Conservation (phyloP, 495 filamentous ascomycete genomes). For the Xylaria scruposa region DNA sequence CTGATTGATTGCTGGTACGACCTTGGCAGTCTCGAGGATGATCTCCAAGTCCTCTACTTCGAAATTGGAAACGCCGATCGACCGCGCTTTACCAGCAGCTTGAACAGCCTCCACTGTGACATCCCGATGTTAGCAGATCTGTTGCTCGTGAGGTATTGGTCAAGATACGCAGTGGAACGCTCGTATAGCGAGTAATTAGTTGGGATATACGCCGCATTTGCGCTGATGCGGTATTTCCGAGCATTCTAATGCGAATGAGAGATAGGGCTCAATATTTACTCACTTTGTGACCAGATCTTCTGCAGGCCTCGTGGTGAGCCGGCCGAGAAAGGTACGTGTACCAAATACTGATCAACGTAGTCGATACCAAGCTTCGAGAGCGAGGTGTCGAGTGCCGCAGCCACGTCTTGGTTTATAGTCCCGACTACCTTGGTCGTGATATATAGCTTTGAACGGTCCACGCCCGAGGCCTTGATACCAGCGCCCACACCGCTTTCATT, state of each 20-base stretch:
- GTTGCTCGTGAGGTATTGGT: neutral
- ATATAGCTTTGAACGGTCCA: constrained; percentile 72
- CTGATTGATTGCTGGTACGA: constrained; percentile 78
- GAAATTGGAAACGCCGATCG: constrained; percentile 88
- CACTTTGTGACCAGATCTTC: constrained; percentile 68
- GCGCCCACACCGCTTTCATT: constrained; percentile 78
- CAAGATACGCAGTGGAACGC: too few species aligned
- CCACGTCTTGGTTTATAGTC: constrained; percentile 59
- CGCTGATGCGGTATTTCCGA: neutral
- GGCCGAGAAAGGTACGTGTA: constrained; percentile 79
- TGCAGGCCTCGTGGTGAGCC: constrained; percentile 70
- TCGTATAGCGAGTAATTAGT: too few species aligned
- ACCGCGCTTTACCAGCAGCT: constrained; percentile 70
- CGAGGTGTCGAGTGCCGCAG: constrained; percentile 71
- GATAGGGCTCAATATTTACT: neutral
- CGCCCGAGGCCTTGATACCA: constrained; percentile 71
- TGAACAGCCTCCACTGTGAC: constrained; percentile 70
- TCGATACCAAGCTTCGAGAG: constrained; percentile 76
- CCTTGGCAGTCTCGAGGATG: constrained; percentile 67
- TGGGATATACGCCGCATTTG: neutral
- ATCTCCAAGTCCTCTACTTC: constrained; percentile 69
- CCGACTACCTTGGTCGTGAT: constrained; percentile 75
- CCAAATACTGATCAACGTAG: constrained; percentile 85
- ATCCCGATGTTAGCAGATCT: neutral
- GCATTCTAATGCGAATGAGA: neutral